Evolutionary conservation across 2,329 filamentous ascomycete species (phyloP).

Genomic region (Diaporthe australafricana): DNA sequence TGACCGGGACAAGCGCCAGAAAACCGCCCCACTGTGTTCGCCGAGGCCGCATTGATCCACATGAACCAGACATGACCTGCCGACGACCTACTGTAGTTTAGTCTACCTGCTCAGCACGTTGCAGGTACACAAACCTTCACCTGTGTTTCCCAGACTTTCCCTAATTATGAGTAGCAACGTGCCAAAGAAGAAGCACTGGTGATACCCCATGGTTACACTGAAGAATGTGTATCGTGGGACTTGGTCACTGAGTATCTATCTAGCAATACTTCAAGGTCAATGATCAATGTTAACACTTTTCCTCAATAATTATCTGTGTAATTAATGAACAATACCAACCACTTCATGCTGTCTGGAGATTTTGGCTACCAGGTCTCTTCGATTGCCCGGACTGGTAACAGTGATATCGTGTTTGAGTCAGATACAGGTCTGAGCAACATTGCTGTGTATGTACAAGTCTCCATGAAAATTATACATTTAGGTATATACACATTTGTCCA

Average conservation of each 20-base stretch:
- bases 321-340: not conserved
- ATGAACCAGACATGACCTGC: not conserved
- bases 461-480: too few relatives aligned
- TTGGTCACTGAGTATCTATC: not conserved
- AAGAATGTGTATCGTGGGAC: too few relatives aligned
- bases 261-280: too few relatives aligned
- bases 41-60: constrained; percentile 3
- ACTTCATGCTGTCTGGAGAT: not conserved
- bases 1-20: not conserved
- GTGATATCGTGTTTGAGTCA: too few relatives aligned
- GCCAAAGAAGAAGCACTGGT: not conserved
- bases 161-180: too few relatives aligned
- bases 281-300: not conserved
- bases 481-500: too few relatives aligned
- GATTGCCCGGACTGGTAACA: not conserved
- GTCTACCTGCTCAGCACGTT: not conserved
- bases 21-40: not conserved
- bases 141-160: not conserved
- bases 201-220: too few relatives aligned
- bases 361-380: not conserved
- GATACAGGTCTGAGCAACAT: not conserved
- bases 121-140: not conserved
- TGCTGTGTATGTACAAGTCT: not conserved
- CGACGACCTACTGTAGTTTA: not conserved
- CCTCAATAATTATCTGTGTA: too few relatives aligned